A percentile compares a stretch with the other conserved stretches of the same genome.
Conservation (phyloP, 2,329 filamentous ascomycete species). For the Fusarium nelsonii region DNA sequence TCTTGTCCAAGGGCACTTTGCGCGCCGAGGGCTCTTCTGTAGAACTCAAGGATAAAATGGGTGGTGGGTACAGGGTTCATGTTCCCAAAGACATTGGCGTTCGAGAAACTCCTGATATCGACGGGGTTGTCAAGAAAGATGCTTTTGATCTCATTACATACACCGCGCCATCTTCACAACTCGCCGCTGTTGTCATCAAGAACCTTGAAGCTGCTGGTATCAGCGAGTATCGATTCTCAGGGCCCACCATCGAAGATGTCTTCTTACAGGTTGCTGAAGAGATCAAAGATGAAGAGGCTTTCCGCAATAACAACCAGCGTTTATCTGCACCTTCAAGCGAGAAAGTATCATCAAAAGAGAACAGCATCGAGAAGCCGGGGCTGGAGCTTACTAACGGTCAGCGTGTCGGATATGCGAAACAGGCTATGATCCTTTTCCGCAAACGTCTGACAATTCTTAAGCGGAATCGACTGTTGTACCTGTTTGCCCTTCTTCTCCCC, state of each 20-base stretch:
- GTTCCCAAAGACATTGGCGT: conserved; percentile 71
- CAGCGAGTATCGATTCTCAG: conserved; percentile 84
- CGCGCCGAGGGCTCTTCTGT: conserved; percentile 88
- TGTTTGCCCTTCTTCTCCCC: conserved; percentile 80
- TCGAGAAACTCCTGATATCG: conserved; percentile 62
- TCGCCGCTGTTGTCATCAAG: conserved; percentile 78
- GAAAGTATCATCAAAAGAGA: conserved; percentile 40
- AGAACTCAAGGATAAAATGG: conserved; percentile 83
- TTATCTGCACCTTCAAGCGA: conserved; percentile 40
- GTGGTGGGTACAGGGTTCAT: conserved; percentile 86
- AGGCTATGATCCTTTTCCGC: conserved; percentile 79
- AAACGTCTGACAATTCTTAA: conserved; percentile 84
- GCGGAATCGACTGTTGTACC: conserved; percentile 81
- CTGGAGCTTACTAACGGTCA: conserved; percentile 75
- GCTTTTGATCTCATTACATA: conserved; percentile 81
- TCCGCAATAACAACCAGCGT: conserved; percentile 42
- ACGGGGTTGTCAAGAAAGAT: conserved; percentile 67
- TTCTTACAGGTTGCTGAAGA: conserved; percentile 90
- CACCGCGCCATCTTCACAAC: conserved; percentile 74
- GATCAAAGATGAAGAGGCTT: conserved; percentile 66
- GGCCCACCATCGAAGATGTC: conserved; percentile 92
- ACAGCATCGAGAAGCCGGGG: conserved; percentile 50
- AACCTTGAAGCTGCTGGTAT: conserved; percentile 75
- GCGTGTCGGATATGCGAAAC: conserved; percentile 75
- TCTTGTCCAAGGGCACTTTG: conserved; percentile 85